Base-by-base conservation (phyloP, 116 monocot species). In the Phalaenopsis hybrid region DNA sequence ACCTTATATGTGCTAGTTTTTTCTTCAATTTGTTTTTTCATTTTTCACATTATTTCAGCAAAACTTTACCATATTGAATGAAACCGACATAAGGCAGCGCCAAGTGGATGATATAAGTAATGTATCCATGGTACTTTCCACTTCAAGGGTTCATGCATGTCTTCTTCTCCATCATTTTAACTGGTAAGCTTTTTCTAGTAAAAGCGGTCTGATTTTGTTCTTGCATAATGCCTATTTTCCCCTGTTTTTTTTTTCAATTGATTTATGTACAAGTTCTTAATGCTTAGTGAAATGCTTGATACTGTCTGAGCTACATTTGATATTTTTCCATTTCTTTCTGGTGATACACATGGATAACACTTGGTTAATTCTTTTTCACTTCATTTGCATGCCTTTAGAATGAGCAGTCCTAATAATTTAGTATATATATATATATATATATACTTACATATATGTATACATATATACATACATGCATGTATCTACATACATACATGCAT, bases 91-190 rank as follows among this genome's bases (percentile, higher is more conserved):
- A 81, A n/a, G 52, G 3, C 83, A 83, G 28, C 85, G 79, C 5
- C 90, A 87, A 81, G 87, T 83, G 33, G 90, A 87, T 76, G 87
- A 85, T 79, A 85, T 85, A 78, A 77, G 72, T 76, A 81, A 83
- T 28, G 72, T 87, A 79, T 80, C 87, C 43, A 63, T 76, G 46
- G 81, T 90, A 73, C 85, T 90, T 61, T 90, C 83, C 8, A 87
- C 87, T 74, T 75, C 83, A 83, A 83, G 75, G 77, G 83, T 77
- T 81, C 51, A 80, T 68, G 87, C 90, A 61, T 90, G 82, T 67
- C 83, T 83, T 51, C 90, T 90, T 79, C 85, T 90, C 23, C 85
- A 83, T 20, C 87, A 90, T 70, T 90, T 57, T 75, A 87, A 90
- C 52, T 90, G 90, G 90, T 90, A 46, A 67, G 87, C 25, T 33